phyloP scores from a whole-genome alignment of 345 rosid genomes.

The Rubroshorea leprosula region DNA sequence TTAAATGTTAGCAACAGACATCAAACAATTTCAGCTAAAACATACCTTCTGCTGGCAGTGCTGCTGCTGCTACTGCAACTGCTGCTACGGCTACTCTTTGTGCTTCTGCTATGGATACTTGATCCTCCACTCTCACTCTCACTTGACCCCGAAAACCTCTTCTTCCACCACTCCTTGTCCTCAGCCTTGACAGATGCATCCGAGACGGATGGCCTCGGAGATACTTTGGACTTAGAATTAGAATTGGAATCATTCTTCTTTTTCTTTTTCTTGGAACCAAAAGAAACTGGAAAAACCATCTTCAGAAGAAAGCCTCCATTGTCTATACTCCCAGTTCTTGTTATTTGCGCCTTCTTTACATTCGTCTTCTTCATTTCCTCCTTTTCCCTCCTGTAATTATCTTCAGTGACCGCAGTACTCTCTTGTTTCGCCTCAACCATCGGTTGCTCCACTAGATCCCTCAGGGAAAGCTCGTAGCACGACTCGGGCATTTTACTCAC shows the following conservation, averaged over 20 bases:
- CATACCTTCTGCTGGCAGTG: constrained; percentile 45
- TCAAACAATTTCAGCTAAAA: too few species aligned
- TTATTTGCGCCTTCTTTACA: constrained; percentile 20
- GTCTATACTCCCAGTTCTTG: constrained; percentile 32
- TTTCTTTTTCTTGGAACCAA: constrained; percentile 38
- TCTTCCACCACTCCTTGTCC: constrained; percentile 75
- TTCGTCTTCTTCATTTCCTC: constrained; percentile 20
- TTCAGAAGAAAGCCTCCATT: constrained; percentile 64
- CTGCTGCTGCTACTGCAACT: constrained; percentile 38
- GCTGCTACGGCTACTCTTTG: constrained; percentile 39
- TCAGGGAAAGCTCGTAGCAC: constrained; percentile 78
- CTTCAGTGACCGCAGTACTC: constrained; percentile 12
- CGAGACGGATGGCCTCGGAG: constrained; percentile 40
- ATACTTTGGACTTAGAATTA: constrained; percentile 26
- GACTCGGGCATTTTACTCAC: constrained; percentile 84
- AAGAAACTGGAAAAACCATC: constrained; percentile 57
- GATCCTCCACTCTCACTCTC: constrained; percentile 39
- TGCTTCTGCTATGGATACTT: constrained; percentile 33
- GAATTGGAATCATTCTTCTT: constrained; percentile 23
- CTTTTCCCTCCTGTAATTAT: constrained; percentile 8
- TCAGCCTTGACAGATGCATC: constrained; percentile 34
- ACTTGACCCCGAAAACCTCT: constrained; percentile 24
- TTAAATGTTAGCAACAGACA: too few species aligned
- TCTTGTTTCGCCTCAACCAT: constrained; percentile 22
- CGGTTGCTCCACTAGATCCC: constrained; percentile 61